Evolutionary conservation across 495 filamentous ascomycete genomes (phyloP), one percentile per base, ranked within the genome.

Genomic region (Trichocladium antarcticum): DNA sequence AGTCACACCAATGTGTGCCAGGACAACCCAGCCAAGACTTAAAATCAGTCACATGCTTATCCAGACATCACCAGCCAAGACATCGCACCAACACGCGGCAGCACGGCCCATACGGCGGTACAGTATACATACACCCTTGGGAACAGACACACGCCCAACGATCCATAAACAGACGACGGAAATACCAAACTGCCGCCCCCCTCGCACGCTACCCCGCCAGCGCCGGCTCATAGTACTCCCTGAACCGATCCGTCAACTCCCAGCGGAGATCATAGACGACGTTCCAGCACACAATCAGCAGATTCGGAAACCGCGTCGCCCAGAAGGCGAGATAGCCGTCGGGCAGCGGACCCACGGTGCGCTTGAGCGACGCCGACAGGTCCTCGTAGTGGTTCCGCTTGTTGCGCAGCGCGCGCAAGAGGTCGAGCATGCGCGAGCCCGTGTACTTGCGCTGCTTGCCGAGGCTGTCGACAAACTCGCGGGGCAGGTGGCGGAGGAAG

Each of bases 401-500:
- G 63, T 98, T 98, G n/a, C 92, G 74, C 50, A 98, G 68, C 8
- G 88, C 93, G 6, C 92, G 79, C 19, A 97, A 66, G 17, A 98
- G 70, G 69, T 98, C 92, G 42, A 97, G 67, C 64, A 98, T 75
- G 37, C 77, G 78, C 0, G 74, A 74, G 0, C 88, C 89, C 3
- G 83, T 89, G 64, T 98, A 98, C 56, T 95, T 96, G 59, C 93
- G 78, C 68, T 98, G 93, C 68, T 92, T 96, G 49, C 88, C 88
- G 9, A 97, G 68, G 22, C 79, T 83, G 17, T 94, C 89, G 49
- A 87, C 81, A 60, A 95, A 95, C 12, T 83, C 78, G 31, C 76
- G 76, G 19, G 90, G 86, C 6, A 98, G 67, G 9, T 70, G 68
- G 22, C 78, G 78, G 21, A 95, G 71, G 66, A 96, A 98, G 62